Evolutionary conservation across 2,329 filamentous ascomycete species (phyloP), one percentile per base, ranked within the genome.

Genomic region (Mycosphaerelloides madeirae): DNA sequence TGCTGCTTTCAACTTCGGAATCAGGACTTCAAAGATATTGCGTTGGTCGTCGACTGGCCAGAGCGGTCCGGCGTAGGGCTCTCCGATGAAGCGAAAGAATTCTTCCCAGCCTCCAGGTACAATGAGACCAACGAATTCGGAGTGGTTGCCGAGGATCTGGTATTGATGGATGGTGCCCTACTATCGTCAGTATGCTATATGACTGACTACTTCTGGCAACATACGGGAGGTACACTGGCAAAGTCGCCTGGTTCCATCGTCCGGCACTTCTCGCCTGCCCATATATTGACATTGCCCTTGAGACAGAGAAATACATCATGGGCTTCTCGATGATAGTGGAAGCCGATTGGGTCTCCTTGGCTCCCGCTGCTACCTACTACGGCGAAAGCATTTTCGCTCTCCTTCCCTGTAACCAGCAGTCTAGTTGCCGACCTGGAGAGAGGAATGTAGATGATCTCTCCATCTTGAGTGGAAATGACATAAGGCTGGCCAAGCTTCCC

Each of bases 51-150:
- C 59, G 39, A 77, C 71, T 1, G 77, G 77, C 13, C 76, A 68
- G 15, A 51, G 41, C 2, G 58, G 55, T 1, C 77, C 76, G 3
- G 63, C 50, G 44, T 74, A 79, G 0, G 72, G 65, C 57, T 80
- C 77, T 20, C 70, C 70, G 6, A 80, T 70, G 55, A 77, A 74
- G 38, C 77, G 70, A 65, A 80, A 81, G 65, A 81, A 80, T 52
- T 80, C 76, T 20, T 78, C 66, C 78, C 77, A 80, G 55, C 77
- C 76, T 4, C 76, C 77, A 0, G 77, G 77, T 0, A 74, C 74
- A 20, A 80, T 73, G 3, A 81, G 60, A 12, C 77, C 76, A 1
- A 76, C 62, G 15, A 71, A 70, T 49, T 80, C 78, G 2, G 75
- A 76, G 49, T 79, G 74, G 0, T 74, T 68, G 1, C 75, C 75